These are phyloP conservation scores for Phtheirospermum japonicum DNA, from an alignment of 257 asterid genomes.

Conservation along the genomic window DNA sequence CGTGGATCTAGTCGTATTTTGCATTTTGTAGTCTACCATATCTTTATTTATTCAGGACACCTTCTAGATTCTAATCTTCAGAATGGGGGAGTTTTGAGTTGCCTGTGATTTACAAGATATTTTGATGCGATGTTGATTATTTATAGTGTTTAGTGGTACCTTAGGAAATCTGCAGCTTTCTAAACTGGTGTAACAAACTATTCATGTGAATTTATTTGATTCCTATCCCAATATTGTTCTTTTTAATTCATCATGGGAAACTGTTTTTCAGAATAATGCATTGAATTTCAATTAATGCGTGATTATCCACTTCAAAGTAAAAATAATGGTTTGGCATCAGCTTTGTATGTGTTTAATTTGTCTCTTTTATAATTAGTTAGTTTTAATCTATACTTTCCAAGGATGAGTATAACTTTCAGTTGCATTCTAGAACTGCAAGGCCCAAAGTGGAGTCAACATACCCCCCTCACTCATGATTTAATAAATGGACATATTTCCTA, in stretches of 20 bases:
- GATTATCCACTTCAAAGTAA: neutral
- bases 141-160: neutral
- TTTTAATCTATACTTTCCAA: neutral
- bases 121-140: neutral
- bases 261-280: neutral
- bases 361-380: neutral
- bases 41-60: neutral
- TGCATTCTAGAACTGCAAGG: too few relatives aligned
- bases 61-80: neutral
- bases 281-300: neutral
- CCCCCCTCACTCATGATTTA: neutral
- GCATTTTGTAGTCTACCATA: neutral
- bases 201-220: neutral
- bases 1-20: conserved; percentile 7
- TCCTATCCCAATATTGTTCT: neutral
- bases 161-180: neutral
- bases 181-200: neutral
- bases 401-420: neutral
- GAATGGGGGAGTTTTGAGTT: neutral
- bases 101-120: conserved; percentile 5
- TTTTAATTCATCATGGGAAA: neutral
- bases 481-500: neutral
- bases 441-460: too few relatives aligned
- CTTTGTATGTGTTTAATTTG: conserved; percentile 12
- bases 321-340: conserved; percentile 2